Conservation (phyloP, 1,284 basidiomycete genomes). For the Chondrostereum purpureum region DNA sequence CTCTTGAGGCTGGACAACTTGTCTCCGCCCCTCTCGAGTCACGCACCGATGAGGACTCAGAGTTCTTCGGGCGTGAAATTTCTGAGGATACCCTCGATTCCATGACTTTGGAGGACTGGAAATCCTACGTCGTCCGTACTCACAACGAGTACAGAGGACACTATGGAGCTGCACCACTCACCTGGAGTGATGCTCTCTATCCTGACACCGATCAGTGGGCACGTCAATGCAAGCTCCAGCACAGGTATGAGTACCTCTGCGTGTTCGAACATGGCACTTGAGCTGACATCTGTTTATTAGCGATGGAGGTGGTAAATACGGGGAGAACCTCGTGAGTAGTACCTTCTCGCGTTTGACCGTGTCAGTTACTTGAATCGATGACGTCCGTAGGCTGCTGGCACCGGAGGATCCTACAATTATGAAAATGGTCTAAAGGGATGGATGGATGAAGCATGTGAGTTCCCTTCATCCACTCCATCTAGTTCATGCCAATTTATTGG, state of each 20-base stretch:
- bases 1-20: too few relatives aligned
- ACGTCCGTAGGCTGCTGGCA: not conserved
- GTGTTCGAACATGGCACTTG: not conserved
- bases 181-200: slow-evolving; percentile 15
- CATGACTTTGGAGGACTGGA: slow-evolving; percentile 1
- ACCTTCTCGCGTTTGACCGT: not conserved
- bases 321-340: slow-evolving; percentile 3
- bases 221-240: slow-evolving; percentile 13
- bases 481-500: not conserved
- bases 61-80: too few relatives aligned
- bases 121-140: not conserved
- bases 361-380: not conserved
- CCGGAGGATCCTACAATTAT: not conserved
- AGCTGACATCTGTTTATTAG: not conserved
- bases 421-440: not conserved
- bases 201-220: slow-evolving; percentile 12
- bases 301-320: not conserved
- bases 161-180: slow-evolving; percentile 14
- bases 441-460: slow-evolving; percentile 3
- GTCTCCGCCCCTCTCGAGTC: too few relatives aligned
- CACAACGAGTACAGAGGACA: slow-evolving; percentile 2
- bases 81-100: too few relatives aligned
- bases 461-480: too few relatives aligned
- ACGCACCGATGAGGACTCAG: too few relatives aligned
- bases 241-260: slow-evolving; percentile 12